Percentiles rank a stretch among this genome's conserved stretches.
Conservation (phyloP, 441 rosid genomes). For the Sinapis alba region DNA sequence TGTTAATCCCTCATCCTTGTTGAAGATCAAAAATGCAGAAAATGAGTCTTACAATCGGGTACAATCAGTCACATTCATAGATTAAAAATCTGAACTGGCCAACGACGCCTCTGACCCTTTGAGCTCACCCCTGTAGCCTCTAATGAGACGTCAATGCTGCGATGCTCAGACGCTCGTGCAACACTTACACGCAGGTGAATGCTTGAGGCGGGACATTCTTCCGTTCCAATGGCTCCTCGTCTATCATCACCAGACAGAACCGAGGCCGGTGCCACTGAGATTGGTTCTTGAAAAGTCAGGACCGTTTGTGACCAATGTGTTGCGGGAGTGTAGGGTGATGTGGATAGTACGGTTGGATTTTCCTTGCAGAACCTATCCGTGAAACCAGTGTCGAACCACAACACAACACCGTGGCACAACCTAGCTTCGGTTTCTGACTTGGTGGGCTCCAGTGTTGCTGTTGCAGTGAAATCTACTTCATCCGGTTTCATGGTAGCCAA, state of each 20-base stretch:
- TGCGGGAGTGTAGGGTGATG: conserved; percentile 77
- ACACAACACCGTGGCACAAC: conserved; percentile 72
- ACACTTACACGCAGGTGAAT: conserved; percentile 76
- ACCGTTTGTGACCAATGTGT: conserved; percentile 97
- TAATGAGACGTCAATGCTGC: conserved; percentile 81
- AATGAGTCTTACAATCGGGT: conserved; percentile 16
- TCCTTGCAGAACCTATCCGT: conserved; percentile 89
- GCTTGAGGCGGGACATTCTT: conserved; percentile 60
- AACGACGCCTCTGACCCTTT: conserved; percentile 58
- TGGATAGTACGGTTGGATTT: conserved; percentile 68
- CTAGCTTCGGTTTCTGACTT: conserved; percentile 32
- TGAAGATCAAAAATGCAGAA: conserved; percentile 4
- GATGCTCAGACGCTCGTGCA: conserved; percentile 74
- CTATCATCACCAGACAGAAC: conserved; percentile 35
- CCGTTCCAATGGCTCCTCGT: conserved; percentile 51
- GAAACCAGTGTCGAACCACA: conserved; percentile 95
- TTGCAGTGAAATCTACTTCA: conserved; percentile 92
- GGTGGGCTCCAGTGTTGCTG: conserved; percentile 33
- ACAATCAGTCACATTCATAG: conserved; percentile 24
- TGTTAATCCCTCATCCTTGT: not conserved
- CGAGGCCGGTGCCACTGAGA: conserved; percentile 48
- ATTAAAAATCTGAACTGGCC: conserved; percentile 81
- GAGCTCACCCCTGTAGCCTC: conserved; percentile 60
- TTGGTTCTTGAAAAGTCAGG: conserved; percentile 77
- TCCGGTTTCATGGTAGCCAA: conserved; percentile 77